Evolutionary conservation across 768 basidiomycete species (phyloP).

Genomic region (Mrakia blollopis): DNA sequence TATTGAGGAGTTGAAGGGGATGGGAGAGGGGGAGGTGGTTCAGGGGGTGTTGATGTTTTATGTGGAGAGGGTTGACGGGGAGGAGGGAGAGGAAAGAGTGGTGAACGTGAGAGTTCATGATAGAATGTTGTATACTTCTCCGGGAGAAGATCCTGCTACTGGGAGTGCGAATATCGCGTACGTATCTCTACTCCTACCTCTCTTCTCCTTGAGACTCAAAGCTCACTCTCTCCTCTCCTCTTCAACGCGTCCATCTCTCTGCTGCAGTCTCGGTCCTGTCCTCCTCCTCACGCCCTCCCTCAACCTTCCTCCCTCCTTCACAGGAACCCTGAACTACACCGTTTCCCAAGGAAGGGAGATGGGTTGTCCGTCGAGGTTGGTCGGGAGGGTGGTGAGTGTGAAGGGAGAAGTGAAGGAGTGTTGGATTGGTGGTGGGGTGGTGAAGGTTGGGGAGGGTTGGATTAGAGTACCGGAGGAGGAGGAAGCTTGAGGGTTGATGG

Average conservation of each 20-base stretch:
- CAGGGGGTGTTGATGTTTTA: not conserved
- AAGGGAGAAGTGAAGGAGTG: not conserved
- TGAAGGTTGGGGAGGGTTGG: not conserved
- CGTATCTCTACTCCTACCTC: not conserved
- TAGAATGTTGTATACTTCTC: not conserved
- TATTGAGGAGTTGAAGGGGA: not conserved
- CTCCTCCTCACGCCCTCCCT: not conserved
- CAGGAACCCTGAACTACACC: not conserved
- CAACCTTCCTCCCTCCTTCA: not conserved
- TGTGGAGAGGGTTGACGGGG: not conserved
- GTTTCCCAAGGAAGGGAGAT: constrained; percentile 1
- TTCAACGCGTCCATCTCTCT: not conserved
- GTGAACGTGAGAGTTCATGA: not conserved
- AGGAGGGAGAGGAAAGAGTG: no score
- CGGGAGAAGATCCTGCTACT: constrained; percentile 6
- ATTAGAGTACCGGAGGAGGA: not conserved
- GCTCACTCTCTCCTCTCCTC: not conserved
- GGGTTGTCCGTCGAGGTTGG: not conserved
- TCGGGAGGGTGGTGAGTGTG: not conserved
- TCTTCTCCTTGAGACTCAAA: no score
- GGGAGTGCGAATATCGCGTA: not conserved
- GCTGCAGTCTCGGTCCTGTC: constrained; percentile 2
- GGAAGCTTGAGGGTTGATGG: not conserved
- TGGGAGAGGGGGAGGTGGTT: not conserved
- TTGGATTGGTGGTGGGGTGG: constrained; percentile 1